A percentile compares a stretch with the other conserved stretches of the same genome.
These are phyloP conservation scores for Kalaharituber pfeilii DNA, from an alignment of 2,329 filamentous ascomycete species.

Conservation along the genomic window DNA sequence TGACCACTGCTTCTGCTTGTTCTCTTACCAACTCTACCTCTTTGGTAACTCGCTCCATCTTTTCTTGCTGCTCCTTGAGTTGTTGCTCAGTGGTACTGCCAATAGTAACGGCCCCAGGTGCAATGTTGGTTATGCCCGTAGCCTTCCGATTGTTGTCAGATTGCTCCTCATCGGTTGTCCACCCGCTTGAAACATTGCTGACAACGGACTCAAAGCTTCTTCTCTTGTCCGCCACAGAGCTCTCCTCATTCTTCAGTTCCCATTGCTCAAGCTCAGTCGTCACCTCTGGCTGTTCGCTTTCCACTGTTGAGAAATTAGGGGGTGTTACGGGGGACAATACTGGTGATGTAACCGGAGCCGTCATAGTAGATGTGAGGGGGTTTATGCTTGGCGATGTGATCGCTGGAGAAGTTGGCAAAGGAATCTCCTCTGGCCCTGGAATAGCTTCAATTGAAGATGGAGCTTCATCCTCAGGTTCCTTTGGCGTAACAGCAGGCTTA, in stretches of 20 bases:
- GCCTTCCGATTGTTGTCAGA: too few species aligned
- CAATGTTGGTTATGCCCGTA: too few species aligned
- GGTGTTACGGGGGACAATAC: too few species aligned
- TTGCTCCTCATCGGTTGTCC: conserved; percentile 1
- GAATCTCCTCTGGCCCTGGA: too few species aligned
- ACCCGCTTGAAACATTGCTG: not conserved
- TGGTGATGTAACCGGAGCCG: too few species aligned
- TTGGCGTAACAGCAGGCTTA: not conserved
- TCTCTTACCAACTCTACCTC: not conserved
- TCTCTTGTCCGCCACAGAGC: not conserved
- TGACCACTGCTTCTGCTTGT: not conserved
- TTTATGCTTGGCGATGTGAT: too few species aligned
- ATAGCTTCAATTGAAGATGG: too few species aligned
- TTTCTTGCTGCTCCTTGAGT: not conserved
- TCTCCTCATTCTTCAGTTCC: not conserved
- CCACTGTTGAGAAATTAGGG: too few species aligned
- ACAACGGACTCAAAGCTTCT: not conserved
- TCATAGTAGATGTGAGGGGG: too few species aligned
- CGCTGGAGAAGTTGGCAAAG: too few species aligned
- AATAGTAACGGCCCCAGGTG: too few species aligned
- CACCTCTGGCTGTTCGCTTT: too few species aligned
- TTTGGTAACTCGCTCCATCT: not conserved
- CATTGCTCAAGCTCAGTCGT: not conserved
- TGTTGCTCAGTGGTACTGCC: not conserved
- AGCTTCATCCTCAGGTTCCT: not conserved